Base-by-base conservation (phyloP, 768 basidiomycete genomes). In the Xerocomus spinulosus region DNA sequence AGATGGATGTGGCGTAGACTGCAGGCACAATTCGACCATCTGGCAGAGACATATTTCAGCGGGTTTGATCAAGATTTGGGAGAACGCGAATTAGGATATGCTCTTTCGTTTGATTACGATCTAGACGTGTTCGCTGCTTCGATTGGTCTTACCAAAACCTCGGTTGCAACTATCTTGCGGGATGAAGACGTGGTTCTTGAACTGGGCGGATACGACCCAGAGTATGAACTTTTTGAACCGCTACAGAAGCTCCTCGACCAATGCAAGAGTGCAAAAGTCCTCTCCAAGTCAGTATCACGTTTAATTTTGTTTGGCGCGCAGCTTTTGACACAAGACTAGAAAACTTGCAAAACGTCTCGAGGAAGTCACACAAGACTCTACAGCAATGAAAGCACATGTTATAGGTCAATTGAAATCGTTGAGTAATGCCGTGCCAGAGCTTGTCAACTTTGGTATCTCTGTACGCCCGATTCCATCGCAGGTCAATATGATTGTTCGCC, bases 91-190 rank as follows among this genome's bases (percentile, higher is more conserved):
- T 73, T 95, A 25, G 90, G 88, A 2, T 85, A 88, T 59, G 80
- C 86, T 1, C 69, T 82, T 21, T 79, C 85, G 10, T 83, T 95
- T 54, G 95, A 99, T 60, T 79, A 82, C 54, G 96, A 99, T 66
- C 74, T 98, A 8, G 95, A 99, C 63, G 87, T 89, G 67, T 93
- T 97, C 66, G 81, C 90, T 17, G 93, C 92, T 9, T 90, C 93
- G 2, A 81, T 97, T 38, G 91, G 91, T 2, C 78, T 95, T 50
- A 83, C 88, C 33, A 91, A 92, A 73, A 94, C 93, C 5, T 84
- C 87, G 3, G 79, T 97, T 13, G 71, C 79, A n/a, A 70, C 73
- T 0, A 73, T 90, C 24, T 60, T 88, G 26, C 76, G 81, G 50
- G 95, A 97, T 56, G 82, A 87, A 44, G 95, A 96, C 50, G 75